Evolutionary conservation across 2,329 filamentous ascomycete species (phyloP).

Genomic region (Talaromyces pinophilus): DNA sequence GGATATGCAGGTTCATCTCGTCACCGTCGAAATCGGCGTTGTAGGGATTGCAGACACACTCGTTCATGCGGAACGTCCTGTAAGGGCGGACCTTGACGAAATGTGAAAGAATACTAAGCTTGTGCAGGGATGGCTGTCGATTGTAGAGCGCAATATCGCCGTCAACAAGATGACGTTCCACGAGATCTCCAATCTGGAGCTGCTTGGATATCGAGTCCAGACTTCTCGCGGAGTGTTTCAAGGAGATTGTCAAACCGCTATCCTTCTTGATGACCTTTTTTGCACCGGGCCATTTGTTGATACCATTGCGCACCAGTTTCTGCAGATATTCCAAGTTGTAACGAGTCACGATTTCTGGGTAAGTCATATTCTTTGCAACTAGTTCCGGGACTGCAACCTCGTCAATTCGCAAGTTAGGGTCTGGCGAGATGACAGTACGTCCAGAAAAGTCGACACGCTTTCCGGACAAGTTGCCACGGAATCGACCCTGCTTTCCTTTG

Average conservation of each 20-base stretch:
- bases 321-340: conserved; percentile 84
- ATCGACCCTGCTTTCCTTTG: conserved; percentile 96
- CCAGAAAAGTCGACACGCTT: conserved; percentile 99
- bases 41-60: conserved; percentile 97
- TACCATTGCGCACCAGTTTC: conserved; percentile 72
- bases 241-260: conserved; percentile 68
- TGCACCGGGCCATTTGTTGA: conserved; percentile 80
- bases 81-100: conserved; percentile 90
- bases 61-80: conserved; percentile 94
- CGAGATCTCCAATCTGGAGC: conserved; percentile 79
- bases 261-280: conserved; percentile 76
- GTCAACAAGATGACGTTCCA: conserved; percentile 93
- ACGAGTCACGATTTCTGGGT: conserved; percentile 81
- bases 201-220: conserved; percentile 70
- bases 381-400: conserved; percentile 88
- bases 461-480: conserved; percentile 93
- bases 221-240: conserved; percentile 67
- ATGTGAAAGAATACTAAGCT: conserved; percentile 97
- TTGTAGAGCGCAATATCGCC: conserved; percentile 97
- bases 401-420: conserved; percentile 90
- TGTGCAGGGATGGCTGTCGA: conserved; percentile 94
- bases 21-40: conserved; percentile 99
- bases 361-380: conserved; percentile 95
- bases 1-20: conserved; percentile 98
- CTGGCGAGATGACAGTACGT: conserved; percentile 94